Evolutionary conservation across 2,329 filamentous ascomycete genomes (phyloP), one percentile per base, ranked within the genome.

Genomic region (Incumbomyces delicatus): DNA sequence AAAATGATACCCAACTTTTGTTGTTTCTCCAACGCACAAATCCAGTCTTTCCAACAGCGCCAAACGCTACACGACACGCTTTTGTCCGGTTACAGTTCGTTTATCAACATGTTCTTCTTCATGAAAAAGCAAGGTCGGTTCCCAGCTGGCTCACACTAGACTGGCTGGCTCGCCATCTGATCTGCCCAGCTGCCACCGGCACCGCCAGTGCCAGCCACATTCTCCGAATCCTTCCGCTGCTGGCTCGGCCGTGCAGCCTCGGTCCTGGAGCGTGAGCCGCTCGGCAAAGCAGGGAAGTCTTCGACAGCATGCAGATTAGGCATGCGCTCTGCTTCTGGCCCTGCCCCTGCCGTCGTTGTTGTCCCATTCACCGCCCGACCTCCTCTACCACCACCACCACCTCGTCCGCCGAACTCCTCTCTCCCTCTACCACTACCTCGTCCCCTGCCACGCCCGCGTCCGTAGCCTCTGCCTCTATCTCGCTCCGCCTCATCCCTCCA

Each of bases 181-280:
- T 60, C 58, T 11, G 58, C 58, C 58, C 58, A 60, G 33, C 50
- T 57, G 4, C 53, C 54, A 7, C 50, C 53, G 8, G 5, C 22
- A 27, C 22, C 22, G 8, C 22, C n/a, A n/a, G n/a, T n/a, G n/a
- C n/a, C n/a, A 29, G 47, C 29, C 33, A 18, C 18, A 30, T 31
- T n/a, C 7, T 41, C 43, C 18, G 41, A 40, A 16, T 30, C 34
- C 42, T 46, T 34, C 22, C 38, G 18, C 27, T 32, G 32, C 11
- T 35, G 39, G 12, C 20, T 11, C 10, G 37, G 33, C 20, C 40
- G 44, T 30, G 20, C 18, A 14, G 37, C 13, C 2, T 20, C 47
- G n/a, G 29, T 36, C 1, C 41, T 32, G n/a, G 31, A 40, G 2
- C 30, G 37, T 8, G 42, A 2, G 8, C 35, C 22, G n/a, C 29